Conservation (phyloP, 768 basidiomycete genomes). For the Cystobasidium ongulense region DNA sequence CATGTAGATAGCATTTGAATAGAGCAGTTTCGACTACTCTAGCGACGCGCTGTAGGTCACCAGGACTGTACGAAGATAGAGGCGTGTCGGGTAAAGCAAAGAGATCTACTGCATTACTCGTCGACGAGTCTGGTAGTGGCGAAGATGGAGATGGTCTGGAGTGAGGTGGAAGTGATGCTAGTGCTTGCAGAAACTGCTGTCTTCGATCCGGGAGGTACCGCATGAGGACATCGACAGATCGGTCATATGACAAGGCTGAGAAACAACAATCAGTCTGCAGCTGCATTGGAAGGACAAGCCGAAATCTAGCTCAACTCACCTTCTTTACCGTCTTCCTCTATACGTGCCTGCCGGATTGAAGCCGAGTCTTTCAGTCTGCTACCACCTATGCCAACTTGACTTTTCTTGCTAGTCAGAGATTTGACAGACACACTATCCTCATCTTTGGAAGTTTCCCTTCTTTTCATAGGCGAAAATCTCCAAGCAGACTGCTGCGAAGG, state of each 20-base stretch:
- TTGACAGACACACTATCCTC: slow-evolving; percentile 23
- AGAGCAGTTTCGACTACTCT: slow-evolving; percentile 92
- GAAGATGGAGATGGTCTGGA: slow-evolving; percentile 60
- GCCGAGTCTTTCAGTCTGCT: neutral
- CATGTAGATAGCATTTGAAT: slow-evolving; percentile 82
- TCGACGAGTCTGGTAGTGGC: slow-evolving; percentile 62
- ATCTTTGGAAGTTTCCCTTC: neutral
- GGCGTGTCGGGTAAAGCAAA: slow-evolving; percentile 69
- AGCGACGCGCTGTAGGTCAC: slow-evolving; percentile 75
- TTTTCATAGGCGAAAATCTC: neutral
- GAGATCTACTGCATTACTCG: slow-evolving; percentile 53
- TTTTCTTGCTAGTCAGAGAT: slow-evolving; percentile 10
- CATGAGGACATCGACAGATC: slow-evolving; percentile 77
- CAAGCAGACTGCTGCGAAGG: slow-evolving; percentile 2
- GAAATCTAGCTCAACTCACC: neutral
- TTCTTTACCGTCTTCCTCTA: neutral
- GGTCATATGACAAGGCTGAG: slow-evolving; percentile 50
- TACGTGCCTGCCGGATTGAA: neutral
- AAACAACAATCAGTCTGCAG: neutral
- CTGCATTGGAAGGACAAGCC: neutral
- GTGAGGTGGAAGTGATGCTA: slow-evolving; percentile 65
- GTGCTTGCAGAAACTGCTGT: slow-evolving; percentile 70
- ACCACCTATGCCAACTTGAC: neutral
- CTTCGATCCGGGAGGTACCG: slow-evolving; percentile 82
- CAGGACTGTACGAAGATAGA: slow-evolving; percentile 63